Base-by-base conservation (phyloP, 768 basidiomycete species). In the Trametopsis cervina region DNA sequence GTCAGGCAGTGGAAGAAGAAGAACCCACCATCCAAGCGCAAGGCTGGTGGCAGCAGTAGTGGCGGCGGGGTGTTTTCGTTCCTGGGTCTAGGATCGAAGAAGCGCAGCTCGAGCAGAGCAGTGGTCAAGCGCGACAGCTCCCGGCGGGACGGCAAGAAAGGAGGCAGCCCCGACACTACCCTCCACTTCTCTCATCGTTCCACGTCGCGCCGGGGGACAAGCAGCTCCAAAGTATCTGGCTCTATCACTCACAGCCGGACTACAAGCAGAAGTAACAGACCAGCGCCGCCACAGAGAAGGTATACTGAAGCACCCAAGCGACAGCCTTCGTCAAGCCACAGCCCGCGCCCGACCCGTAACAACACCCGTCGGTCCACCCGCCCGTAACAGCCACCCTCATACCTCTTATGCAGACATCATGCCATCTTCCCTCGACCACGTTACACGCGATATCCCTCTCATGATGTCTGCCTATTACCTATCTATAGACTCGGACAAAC, bases 21-120 rank as follows among this genome's bases (percentile, higher is more conserved):
- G 53, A 60, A 56, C 11, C 46, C 55, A 52, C 57, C 63, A 42
- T 18, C 56, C 40, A 40, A 55, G 53, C 50, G 53, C 51, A 27
- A 33, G 29, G 53, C 54, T 35, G 53, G 22, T 39, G 57, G 51
- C 36, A 60, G 51, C 39, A 48, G 24, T 47, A 40, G 9, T 33
- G 26, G 52, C 36, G 55, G 54, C 51, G 54, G 59, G 50, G 47
- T 63, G 27, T 60, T 68, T 56, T 59, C 65, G 47, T 49, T 63
- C 50, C 57, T 61, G 48, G 45, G 54, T 40, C 47, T 52, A 17
- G 44, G 56, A 22, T 20, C 41, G n/a, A 44, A 44, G 37, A 48
- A 39, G 17, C 27, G 29, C 17, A 44, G 29, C 38, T 21, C 42
- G 15, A 44, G 40, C 38, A 27, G 44, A 4, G 40, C 43, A 15